These are phyloP conservation scores for Xylariaceae sp. DNA, from an alignment of 2,329 filamentous ascomycete genomes.

Conservation along the genomic window DNA sequence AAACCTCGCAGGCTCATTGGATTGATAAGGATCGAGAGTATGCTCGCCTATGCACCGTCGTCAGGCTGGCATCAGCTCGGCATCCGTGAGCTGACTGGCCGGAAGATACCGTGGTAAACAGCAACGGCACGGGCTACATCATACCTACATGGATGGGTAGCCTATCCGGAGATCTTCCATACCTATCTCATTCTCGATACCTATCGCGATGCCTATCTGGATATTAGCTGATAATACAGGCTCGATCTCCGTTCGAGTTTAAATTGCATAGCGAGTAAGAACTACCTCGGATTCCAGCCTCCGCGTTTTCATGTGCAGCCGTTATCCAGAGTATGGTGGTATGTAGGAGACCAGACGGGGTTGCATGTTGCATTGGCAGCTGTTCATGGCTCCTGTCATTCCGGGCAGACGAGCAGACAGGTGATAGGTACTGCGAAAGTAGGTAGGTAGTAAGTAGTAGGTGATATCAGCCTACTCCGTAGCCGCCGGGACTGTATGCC, in stretches of 20 bases:
- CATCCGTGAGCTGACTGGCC: slow-evolving; percentile 12
- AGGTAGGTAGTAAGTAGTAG: background rate
- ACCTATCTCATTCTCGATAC: background rate
- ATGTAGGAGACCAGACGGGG: background rate
- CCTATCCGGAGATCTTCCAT: background rate
- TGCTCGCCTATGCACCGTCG: slow-evolving; percentile 7
- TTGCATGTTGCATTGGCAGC: background rate
- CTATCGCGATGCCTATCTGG: background rate
- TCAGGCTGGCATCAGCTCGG: slow-evolving; percentile 20
- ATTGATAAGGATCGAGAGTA: slow-evolving; percentile 16
- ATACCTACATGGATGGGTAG: background rate
- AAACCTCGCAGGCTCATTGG: slow-evolving; percentile 10
- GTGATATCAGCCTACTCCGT: background rate
- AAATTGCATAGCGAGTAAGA: slow-evolving; percentile 11
- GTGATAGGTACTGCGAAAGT: background rate
- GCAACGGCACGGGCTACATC: slow-evolving; percentile 9
- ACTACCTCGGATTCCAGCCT: slow-evolving; percentile 14
- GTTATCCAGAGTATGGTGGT: background rate
- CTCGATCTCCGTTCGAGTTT: background rate
- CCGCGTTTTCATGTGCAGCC: slow-evolving; percentile 9
- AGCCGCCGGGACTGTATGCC: background rate
- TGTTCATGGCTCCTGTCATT: background rate
- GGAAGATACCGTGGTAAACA: slow-evolving; percentile 13
- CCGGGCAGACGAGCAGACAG: background rate
- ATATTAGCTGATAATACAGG: background rate